Conservation (phyloP, 331 rosid genomes). For the Stylosanthes scabra region DNA sequence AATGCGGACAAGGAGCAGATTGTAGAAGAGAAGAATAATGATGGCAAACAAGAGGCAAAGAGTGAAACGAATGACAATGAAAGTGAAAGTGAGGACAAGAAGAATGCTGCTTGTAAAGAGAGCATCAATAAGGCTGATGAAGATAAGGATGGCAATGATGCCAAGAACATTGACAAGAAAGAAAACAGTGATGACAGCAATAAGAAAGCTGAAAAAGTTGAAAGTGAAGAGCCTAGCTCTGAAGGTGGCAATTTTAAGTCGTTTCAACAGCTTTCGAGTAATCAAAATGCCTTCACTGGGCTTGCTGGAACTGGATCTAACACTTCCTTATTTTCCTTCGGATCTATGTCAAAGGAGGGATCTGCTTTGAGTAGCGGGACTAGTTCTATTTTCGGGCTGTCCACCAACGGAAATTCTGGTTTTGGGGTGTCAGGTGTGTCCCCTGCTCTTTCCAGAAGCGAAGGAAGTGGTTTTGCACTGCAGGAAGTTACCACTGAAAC, state of each 20-base stretch:
- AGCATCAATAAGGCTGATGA: constrained; percentile 25
- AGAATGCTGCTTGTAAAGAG: constrained; percentile 28
- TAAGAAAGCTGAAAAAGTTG: constrained; percentile 46
- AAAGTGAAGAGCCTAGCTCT: constrained; percentile 51
- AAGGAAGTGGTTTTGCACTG: constrained; percentile 62
- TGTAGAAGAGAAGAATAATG: constrained; percentile 34
- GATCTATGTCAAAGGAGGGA: constrained; percentile 62
- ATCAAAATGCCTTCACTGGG: constrained; percentile 96
- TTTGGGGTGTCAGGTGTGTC: constrained; percentile 64
- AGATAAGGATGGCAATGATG: constrained; percentile 21
- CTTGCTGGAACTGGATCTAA: constrained; percentile 91
- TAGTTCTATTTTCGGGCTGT: constrained; percentile 57
- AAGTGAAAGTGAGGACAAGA: constrained; percentile 45
- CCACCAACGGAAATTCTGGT: constrained; percentile 69
- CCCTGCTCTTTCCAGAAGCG: constrained; percentile 56
- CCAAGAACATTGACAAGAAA: constrained; percentile 31
- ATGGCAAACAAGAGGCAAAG: constrained; percentile 32
- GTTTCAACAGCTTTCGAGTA: constrained; percentile 87
- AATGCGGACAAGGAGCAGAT: constrained; percentile 42
- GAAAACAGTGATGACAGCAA: constrained; percentile 24
- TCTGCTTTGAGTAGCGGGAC: constrained; percentile 38
- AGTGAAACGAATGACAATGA: constrained; percentile 30
- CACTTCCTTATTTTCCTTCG: constrained; percentile 73
- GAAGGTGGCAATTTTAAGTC: constrained; percentile 73
- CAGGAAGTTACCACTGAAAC: constrained; percentile 91